Conservation (phyloP, 257 asterid genomes). For the Solanum lycopersicoides region DNA sequence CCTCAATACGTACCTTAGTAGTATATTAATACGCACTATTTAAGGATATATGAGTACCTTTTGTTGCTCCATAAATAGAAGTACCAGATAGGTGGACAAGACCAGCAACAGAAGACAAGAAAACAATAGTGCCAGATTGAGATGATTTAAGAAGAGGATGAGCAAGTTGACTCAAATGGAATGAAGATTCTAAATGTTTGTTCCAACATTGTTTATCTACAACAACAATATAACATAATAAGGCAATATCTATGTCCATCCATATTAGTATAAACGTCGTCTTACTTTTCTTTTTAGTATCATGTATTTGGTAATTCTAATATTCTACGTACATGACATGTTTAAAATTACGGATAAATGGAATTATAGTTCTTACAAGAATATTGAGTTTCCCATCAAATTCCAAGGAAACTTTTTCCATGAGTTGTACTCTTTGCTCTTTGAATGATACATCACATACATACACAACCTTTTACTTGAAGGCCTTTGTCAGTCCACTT, state of each 20-base stretch:
- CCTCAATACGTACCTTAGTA: no score
- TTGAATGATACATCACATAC: conserved; percentile 36
- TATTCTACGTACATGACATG: no score
- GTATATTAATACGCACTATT: no score
- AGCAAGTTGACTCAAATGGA: conserved; percentile 74
- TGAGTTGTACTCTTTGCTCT: conserved; percentile 32
- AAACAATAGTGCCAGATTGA: conserved; percentile 49
- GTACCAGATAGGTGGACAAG: conserved; percentile 55
- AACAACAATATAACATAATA: background rate
- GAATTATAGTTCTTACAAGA: conserved; percentile 15
- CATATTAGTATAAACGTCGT: background rate
- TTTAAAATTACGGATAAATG: no score
- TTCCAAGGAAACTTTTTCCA: conserved; percentile 24
- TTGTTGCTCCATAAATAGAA: conserved; percentile 81
- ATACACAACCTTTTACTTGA: conserved; percentile 37
- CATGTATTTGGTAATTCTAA: no score
- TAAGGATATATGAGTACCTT: conserved; percentile 31
- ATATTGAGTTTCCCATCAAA: conserved; percentile 59
- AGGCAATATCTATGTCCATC: no score
- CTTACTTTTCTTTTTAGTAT: background rate
- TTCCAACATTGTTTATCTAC: conserved; percentile 88
- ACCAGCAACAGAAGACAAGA: conserved; percentile 78
- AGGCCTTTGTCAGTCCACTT: conserved; percentile 59
- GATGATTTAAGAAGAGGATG: conserved; percentile 74
- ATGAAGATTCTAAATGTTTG: conserved; percentile 75